These are phyloP conservation scores for Rhazya stricta DNA, from an alignment of 257 asterid genomes.

Conservation along the genomic window DNA sequence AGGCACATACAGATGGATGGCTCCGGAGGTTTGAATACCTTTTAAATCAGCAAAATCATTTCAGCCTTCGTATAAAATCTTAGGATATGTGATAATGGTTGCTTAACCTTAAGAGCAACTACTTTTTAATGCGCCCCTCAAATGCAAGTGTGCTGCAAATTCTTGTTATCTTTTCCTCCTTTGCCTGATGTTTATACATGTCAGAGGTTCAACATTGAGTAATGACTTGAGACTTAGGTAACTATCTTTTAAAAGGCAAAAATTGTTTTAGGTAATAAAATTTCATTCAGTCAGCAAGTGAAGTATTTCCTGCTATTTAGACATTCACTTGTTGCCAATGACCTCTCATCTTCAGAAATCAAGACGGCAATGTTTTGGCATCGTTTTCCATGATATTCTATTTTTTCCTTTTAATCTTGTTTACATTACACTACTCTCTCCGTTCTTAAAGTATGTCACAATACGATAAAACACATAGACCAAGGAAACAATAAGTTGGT, in stretches of 20 bases:
- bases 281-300: not conserved
- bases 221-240: not conserved
- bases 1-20: constrained; percentile 46
- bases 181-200: not conserved
- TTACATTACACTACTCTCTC: too few relatives aligned
- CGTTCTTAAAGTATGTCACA: too few relatives aligned
- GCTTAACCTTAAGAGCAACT: not conserved
- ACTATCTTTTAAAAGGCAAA: not conserved
- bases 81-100: not conserved
- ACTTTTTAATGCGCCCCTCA: not conserved
- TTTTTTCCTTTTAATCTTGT: too few relatives aligned
- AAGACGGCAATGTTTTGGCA: not conserved
- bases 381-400: not conserved
- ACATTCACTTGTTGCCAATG: not conserved
- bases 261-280: not conserved
- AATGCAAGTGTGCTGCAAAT: not conserved
- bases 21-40: constrained; percentile 34
- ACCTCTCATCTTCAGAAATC: not conserved
- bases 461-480: too few relatives aligned
- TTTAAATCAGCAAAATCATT: not conserved
- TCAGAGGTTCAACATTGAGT: not conserved
- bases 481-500: too few relatives aligned
- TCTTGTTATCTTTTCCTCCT: not conserved
- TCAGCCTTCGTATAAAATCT: not conserved
- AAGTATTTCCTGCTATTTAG: not conserved